Evolutionary conservation across 2,329 filamentous ascomycete species (phyloP), one percentile per base, ranked within the genome.

Genomic region (Anthostomella pinea): DNA sequence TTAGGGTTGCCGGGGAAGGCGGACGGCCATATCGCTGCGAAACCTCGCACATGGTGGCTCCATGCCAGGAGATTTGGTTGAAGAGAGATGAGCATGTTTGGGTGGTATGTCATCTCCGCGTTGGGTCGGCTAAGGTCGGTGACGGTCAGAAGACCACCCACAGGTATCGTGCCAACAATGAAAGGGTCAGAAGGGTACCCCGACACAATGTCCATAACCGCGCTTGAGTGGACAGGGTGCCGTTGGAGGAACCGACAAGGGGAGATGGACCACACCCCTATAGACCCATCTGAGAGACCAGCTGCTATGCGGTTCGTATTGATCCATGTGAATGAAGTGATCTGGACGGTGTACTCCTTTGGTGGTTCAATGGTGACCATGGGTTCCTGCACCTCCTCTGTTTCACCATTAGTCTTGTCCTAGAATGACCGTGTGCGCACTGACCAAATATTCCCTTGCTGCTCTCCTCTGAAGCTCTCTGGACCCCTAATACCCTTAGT

Each of bases 131-230:
- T 64, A 8, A 81, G 60, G 52, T 81, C 75, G 5, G 75, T 63
- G 8, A 80, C 53, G 15, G 71, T 73, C 15, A 69, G 60, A 15
- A 70, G 66, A 35, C 77, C 77, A 14, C 73, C 74, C 10, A 79
- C 63, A 0, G 77, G 75, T 4, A 68, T 65, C 2, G 75, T 76
- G 6, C 72, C 69, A n/a, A 80, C 61, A 7, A 78, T 53, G 44
- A 73, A 75, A 0, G 77, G 76, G 38, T 73, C 62, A 1, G 75
- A 74, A 4, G 77, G 77, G 44, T 76, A 79, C 14, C 68, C 74
- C 0, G 74, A 73, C 39, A 67, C 66, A 20, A 81, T 66, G 47
- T 79, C 73, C 41, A 79, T 64, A 4, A 80, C 63, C 35, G 67
- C 60, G 31, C 68, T 75, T 41, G 70, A 68, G 49, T 80, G 76